Evolutionary conservation across 768 basidiomycete genomes (phyloP).

Genomic region (Xerocomellus chrysenteron): DNA sequence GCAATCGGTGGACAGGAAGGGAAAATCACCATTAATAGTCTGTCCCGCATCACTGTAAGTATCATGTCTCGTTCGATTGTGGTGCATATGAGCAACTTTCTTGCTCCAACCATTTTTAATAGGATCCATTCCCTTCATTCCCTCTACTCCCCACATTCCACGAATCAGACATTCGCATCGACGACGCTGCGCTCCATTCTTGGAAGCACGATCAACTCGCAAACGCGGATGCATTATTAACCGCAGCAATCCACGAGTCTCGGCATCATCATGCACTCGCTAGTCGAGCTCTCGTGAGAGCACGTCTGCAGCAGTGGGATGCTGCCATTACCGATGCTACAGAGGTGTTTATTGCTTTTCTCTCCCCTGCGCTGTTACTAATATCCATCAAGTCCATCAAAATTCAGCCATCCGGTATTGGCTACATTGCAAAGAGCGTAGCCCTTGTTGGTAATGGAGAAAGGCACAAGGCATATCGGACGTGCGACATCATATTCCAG

Average conservation of each 20-base stretch:
- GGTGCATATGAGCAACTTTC: not conserved
- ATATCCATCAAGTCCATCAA: not conserved
- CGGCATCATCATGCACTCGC: not conserved
- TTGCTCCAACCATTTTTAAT: not conserved
- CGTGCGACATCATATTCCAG: not conserved
- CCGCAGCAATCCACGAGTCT: not conserved
- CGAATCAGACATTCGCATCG: not conserved
- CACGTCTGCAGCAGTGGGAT: not conserved
- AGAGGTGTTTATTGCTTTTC: not conserved
- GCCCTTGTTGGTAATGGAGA: not conserved
- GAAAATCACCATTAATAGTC: not conserved
- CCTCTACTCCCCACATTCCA: not conserved
- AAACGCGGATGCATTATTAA: not conserved
- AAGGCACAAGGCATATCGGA: not conserved
- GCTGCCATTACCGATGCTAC: not conserved
- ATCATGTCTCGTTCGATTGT: not conserved
- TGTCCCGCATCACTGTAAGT: not conserved
- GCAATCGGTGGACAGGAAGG: not conserved
- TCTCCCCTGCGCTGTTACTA: not conserved
- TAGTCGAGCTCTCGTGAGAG: not conserved
- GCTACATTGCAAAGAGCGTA: not conserved
- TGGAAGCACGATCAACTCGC: not conserved
- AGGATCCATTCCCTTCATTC: not conserved
- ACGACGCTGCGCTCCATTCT: not conserved
- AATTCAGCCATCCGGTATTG: not conserved